These are phyloP conservation scores for Fomitopsis pulvina DNA, from an alignment of 768 basidiomycete genomes.

Conservation along the genomic window DNA sequence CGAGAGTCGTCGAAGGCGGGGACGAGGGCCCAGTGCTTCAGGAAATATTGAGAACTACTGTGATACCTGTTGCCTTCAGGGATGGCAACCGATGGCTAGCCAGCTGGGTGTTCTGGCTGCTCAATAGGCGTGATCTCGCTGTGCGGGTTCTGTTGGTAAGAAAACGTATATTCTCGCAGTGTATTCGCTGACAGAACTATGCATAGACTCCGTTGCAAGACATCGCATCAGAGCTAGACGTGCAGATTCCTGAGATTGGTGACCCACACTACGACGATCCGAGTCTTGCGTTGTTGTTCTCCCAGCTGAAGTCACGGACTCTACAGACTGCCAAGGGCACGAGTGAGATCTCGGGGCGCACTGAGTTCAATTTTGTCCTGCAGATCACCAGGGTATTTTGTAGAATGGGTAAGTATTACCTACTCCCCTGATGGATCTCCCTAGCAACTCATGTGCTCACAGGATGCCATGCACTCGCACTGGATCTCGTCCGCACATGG, in stretches of 20 bases:
- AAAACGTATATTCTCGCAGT: not conserved
- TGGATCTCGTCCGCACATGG: slow-evolving; percentile 88
- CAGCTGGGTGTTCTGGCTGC: slow-evolving; percentile 95
- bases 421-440: not conserved
- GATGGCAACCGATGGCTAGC: slow-evolving; percentile 90
- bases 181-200: not conserved
- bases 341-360: slow-evolving; percentile 79
- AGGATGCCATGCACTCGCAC: slow-evolving; percentile 92
- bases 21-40: slow-evolving; percentile 75
- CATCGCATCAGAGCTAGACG: slow-evolving; percentile 51
- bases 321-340: slow-evolving; percentile 91
- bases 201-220: slow-evolving; percentile 73
- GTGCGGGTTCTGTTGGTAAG: slow-evolving; percentile 86
- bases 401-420: slow-evolving; percentile 70
- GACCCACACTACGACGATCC: slow-evolving; percentile 93
- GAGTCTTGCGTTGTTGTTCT: slow-evolving; percentile 84
- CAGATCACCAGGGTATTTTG: slow-evolving; percentile 93
- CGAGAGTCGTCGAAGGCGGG: slow-evolving; percentile 76
- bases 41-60: slow-evolving; percentile 62
- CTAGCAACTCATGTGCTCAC: slow-evolving; percentile 6
- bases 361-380: slow-evolving; percentile 93
- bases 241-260: slow-evolving; percentile 58
- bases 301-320: slow-evolving; percentile 83
- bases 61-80: slow-evolving; percentile 79
- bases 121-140: slow-evolving; percentile 82